Evolutionary conservation across 1,284 basidiomycete species (phyloP), one percentile per base, ranked within the genome.

Genomic region (Boletus smithii): DNA sequence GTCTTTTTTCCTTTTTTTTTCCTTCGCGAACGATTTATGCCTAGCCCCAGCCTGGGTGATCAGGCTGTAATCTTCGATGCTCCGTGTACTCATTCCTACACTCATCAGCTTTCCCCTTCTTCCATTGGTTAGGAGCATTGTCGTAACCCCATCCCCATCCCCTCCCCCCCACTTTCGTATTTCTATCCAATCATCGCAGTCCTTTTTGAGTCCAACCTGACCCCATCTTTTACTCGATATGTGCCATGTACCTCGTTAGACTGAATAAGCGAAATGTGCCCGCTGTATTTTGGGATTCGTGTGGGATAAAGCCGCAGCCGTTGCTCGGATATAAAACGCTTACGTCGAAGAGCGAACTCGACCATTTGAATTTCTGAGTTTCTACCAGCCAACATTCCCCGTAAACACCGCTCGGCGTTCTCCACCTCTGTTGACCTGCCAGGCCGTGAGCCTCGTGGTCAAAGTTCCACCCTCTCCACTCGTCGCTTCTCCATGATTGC

Each of bases 71-170:
- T 61, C 73, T 75, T 77, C 74, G 72, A 50, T 76, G 70, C 66
- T 73, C 69, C 61, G 55, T 74, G 66, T 73, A 72, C n/a, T n/a
- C n/a, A n/a, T 33, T 60, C 30, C 50, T 50, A 54, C 54, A 48
- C 52, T 37, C 52, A 51, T 53, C 62, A 60, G 48, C 57, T 57
- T 61, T 55, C 55, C 62, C 65, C 61, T 6, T 36, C n/a, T 20
- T 50, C 46, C 73, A 74, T 57, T 77, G 73, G 73, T 61, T 53
- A 64, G 68, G 74, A 73, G 73, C 69, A 74, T 65, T 69, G 75
- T 76, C 73, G 72, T 69, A 73, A 53, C 70, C 71, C 49, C 48
- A 52, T 55, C 70, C 54, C 49, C 48, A 52, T 55, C 53, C 53
- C 31, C 8, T 10, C 7, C 24, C 30, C 47, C 29, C 27, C 35